phyloP scores from a whole-genome alignment of 2,329 filamentous ascomycete species.

The Pseudopyrenochaeta lycopersici region DNA sequence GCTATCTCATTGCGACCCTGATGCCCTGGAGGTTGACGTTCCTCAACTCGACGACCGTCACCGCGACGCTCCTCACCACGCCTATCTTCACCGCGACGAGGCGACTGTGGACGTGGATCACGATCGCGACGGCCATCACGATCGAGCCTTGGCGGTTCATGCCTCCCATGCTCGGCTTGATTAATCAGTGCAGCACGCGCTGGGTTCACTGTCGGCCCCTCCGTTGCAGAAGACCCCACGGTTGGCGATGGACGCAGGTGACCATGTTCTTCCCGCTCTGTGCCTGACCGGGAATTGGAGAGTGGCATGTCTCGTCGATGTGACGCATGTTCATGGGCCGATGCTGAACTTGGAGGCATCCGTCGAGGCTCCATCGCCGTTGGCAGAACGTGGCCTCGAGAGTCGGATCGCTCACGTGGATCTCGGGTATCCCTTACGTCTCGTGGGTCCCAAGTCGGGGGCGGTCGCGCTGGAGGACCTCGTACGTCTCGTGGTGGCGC shows the following conservation, averaged over 20 bases:
- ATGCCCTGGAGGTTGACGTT: slow-evolving; percentile 30
- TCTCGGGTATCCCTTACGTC: slow-evolving; percentile 41
- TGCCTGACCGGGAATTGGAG: slow-evolving; percentile 22
- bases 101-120: slow-evolving; percentile 40
- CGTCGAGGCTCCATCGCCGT: slow-evolving; percentile 30
- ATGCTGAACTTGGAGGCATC: slow-evolving; percentile 30
- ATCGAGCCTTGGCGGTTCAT: slow-evolving; percentile 36
- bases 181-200: slow-evolving; percentile 55
- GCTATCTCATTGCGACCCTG: slow-evolving; percentile 34
- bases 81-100: slow-evolving; percentile 33
- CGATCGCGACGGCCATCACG: slow-evolving; percentile 44
- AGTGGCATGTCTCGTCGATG: slow-evolving; percentile 38
- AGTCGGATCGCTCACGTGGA: slow-evolving; percentile 40
- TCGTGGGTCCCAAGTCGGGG: slow-evolving; percentile 35
- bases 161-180: slow-evolving; percentile 35
- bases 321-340: slow-evolving; percentile 31
- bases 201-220: slow-evolving; percentile 50
- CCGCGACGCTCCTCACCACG: slow-evolving; percentile 32
- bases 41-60: slow-evolving; percentile 38
- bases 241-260: slow-evolving; percentile 26
- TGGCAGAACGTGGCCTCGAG: slow-evolving; percentile 33
- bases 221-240: slow-evolving; percentile 18
- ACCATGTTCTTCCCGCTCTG: slow-evolving; percentile 33
- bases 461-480: slow-evolving; percentile 30
- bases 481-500: slow-evolving; percentile 44